Conservation (phyloP, 1,284 basidiomycete genomes). For the Peniophora sp. region DNA sequence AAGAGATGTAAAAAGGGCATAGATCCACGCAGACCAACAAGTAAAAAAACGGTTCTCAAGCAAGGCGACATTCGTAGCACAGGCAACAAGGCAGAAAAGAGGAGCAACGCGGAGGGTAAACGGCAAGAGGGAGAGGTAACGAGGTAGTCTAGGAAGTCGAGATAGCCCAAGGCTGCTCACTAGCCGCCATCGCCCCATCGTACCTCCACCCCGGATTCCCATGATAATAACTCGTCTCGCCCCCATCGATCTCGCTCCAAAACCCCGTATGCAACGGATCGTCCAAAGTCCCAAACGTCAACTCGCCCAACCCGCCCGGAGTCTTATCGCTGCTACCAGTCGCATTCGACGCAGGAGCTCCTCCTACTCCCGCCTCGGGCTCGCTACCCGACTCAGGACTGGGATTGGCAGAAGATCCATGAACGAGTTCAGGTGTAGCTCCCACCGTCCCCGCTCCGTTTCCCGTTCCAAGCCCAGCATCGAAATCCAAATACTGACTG, state of each 20-base stretch:
- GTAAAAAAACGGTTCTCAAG: conserved; percentile 16
- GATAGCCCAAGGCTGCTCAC: conserved; percentile 69
- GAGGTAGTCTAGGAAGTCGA: conserved; percentile 29
- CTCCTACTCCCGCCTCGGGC: conserved; percentile 48
- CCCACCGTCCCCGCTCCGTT: conserved; percentile 31
- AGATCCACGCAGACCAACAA: conserved; percentile 9
- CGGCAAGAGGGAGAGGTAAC: background rate
- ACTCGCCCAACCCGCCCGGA: background rate
- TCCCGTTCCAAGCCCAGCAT: conserved; percentile 8
- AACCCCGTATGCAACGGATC: conserved; percentile 52
- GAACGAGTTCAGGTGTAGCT: conserved; percentile 60
- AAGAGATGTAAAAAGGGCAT: conserved; percentile 7
- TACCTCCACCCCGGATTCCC: conserved; percentile 54
- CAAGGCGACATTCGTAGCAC: conserved; percentile 14
- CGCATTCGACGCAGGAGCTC: no score
- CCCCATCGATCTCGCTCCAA: conserved; percentile 67
- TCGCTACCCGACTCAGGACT: conserved; percentile 66
- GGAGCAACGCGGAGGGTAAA: background rate
- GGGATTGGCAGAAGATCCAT: conserved; percentile 53
- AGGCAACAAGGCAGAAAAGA: background rate
- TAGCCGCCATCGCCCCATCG: conserved; percentile 54
- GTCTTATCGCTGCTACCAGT: background rate
- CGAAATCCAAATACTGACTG: background rate
- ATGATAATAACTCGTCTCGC: conserved; percentile 65
- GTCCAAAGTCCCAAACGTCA: conserved; percentile 15